Conservation (phyloP, 495 filamentous ascomycete genomes). For the Penicillium soppii region DNA sequence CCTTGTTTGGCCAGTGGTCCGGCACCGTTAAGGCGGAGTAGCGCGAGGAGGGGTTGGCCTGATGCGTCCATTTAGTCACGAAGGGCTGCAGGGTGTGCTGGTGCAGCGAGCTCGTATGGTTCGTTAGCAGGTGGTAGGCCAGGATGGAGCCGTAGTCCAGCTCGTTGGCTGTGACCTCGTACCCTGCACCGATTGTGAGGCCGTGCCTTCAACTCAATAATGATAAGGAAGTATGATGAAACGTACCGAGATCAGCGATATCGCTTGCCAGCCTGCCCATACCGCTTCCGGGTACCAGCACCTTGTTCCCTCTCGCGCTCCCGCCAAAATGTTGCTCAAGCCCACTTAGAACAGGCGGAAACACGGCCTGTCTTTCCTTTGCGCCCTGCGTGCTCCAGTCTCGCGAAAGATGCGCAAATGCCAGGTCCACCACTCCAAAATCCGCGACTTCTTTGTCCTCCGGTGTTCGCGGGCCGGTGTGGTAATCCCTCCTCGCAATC, state of each 20-base stretch:
- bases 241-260: background rate
- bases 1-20: background rate
- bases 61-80: background rate
- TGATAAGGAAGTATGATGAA: background rate
- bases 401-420: background rate
- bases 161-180: conserved; percentile 2
- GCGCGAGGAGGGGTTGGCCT: background rate
- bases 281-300: background rate
- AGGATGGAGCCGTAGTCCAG: conserved; percentile 4
- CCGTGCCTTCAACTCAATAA: background rate
- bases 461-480: background rate
- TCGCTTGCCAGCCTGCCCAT: background rate
- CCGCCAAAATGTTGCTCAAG: background rate
- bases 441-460: background rate
- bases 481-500: background rate
- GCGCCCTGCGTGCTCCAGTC: background rate
- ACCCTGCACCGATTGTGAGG: background rate
- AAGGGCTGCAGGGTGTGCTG: background rate
- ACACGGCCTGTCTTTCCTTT: background rate
- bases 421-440: background rate
- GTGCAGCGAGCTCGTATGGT: background rate
- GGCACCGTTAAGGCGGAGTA: background rate
- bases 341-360: background rate
- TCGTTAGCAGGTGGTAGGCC: background rate
- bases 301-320: background rate